Percentiles rank a stretch among this genome's conserved stretches.
phyloP scores from a whole-genome alignment of 768 basidiomycete genomes.

The Omphalotus guepiniiformis region DNA sequence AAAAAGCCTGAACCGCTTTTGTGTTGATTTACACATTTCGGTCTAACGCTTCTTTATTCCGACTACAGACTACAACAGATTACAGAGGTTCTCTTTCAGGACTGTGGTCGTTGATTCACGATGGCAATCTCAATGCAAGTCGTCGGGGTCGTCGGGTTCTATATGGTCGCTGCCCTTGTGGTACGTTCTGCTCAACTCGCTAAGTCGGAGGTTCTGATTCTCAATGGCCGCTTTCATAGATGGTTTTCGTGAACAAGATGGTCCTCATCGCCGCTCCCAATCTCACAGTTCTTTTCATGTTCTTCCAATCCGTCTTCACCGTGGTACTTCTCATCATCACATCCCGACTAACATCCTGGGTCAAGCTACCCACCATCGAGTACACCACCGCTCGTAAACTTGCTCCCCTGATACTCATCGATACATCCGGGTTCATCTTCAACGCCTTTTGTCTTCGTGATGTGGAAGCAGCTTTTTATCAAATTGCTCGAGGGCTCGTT shows the following conservation, averaged over 20 bases:
- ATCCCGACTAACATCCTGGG: conserved; percentile 18
- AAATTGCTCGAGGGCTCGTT: conserved; percentile 76
- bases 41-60: too few species aligned
- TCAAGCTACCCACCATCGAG: conserved; percentile 21
- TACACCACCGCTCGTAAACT: conserved; percentile 16
- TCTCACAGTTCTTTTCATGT: conserved; percentile 25
- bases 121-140: conserved; percentile 18
- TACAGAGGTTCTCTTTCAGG: too few species aligned
- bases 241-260: conserved; percentile 61
- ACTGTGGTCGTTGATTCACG: too few species aligned
- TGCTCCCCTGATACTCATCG: conserved; percentile 31
- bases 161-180: conserved; percentile 64
- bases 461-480: conserved; percentile 76
- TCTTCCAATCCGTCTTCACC: conserved; percentile 26
- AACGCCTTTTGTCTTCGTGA: conserved; percentile 28
- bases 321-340: conserved; percentile 23
- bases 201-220: neutral
- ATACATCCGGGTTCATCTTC: conserved; percentile 30
- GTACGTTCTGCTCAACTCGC: conserved; percentile 34
- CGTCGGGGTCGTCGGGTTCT: conserved; percentile 49
- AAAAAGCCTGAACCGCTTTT: too few species aligned
- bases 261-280: conserved; percentile 24
- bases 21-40: too few species aligned
- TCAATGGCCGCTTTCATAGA: conserved; percentile 29
- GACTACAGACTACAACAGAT: too few species aligned